Evolutionary conservation across 2,329 filamentous ascomycete genomes (phyloP), one percentile per base, ranked within the genome.

Genomic region (Blastomyces parvus): DNA sequence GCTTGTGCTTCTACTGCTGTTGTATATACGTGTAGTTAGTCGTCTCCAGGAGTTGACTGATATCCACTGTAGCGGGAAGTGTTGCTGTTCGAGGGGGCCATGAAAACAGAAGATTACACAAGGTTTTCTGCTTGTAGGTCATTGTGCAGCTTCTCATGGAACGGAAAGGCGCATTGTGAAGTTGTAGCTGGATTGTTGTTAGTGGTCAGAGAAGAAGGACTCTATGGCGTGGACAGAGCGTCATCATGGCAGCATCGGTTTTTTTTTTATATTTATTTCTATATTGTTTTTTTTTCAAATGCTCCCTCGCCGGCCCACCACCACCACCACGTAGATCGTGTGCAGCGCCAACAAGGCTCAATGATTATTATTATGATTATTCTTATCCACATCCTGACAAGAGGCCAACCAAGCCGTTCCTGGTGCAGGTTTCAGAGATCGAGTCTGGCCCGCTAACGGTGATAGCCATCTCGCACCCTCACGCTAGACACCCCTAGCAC

Each of bases 341-440:
- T 57, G n/a, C 55, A 40, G 55, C 55, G 36, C 30, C 36, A 40
- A 25, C 55, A 57, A 57, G 27, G 30, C 52, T n/a, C 7, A n/a
- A n/a, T n/a, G n/a, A n/a, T n/a, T n/a, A n/a, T n/a, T n/a, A n/a
- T n/a, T n/a, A n/a, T n/a, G n/a, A 30, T 30, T 30, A 30, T 30
- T 30, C 25, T 27, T n/a, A 25, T 38, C 55, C 55, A 57, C 55
- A n/a, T 17, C 2, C 1, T 22, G n/a, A 17, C 55, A 17, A 17
- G 27, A 40, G 55, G 36, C 55, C 30, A 40, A 57, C 36, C 55
- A 57, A 38, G 55, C 11, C 36, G 55, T 57, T 57, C 55, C 55
- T 40, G 55, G 36, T 57, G 55, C n/a, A 11, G 22, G 55, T 57
- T 57, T 57, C 55, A 57, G 30, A 38, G 55, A 57, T 55, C 52